Evolutionary conservation across 176 grass and related monocot species (phyloP), one percentile per base, ranked within the genome.

Genomic region (Pontederia paniculata): DNA sequence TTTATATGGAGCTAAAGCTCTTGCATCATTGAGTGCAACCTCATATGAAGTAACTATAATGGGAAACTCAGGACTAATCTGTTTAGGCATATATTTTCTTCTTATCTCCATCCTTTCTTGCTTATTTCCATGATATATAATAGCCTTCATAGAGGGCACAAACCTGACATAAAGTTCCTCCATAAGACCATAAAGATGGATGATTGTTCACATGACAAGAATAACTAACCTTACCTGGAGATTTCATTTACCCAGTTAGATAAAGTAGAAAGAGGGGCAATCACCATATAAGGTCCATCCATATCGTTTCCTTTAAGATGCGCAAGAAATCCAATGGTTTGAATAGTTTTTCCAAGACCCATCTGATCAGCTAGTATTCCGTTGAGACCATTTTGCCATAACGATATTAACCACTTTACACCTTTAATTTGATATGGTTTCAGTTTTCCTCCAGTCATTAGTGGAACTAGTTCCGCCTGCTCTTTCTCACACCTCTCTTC

Each of bases 331-430:
- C 73, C 93, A 49, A 97, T 90, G 31, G 93, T 97, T 68, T 97
- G 93, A 51, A 97, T 91, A 42, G 93, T 97, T 78, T 97, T 97
- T 28, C 93, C 93, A 72, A 97, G 86, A 53, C 93, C 93, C 93
- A 97, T 97, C 79, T 97, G 93, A 52, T 97, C 93, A 17, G 93
- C 93, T 18, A 97, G 63, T 72, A 97, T 97, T 42, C 86, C 86
- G 71, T 90, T 97, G 0, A 97, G 67, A 48, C 93, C 93, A 69
- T 97, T 97, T 66, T 97, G 93, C 93, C 93, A 97, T 56, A 97
- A 73, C 5, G 86, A 97, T 51, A 97, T 91, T 68, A 97, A 67
- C 93, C 93, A 97, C 62, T 97, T 97, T 18, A 97, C 83, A 56
- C 93, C 93, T 75, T 90, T 97, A 60, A 90, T 87, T 80, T 97